A percentile compares a stretch with the other conserved stretches of the same genome.
Evolutionary conservation across 164 flowering plant genomes (phyloP).

Genomic region (Nelumbo lutea): DNA sequence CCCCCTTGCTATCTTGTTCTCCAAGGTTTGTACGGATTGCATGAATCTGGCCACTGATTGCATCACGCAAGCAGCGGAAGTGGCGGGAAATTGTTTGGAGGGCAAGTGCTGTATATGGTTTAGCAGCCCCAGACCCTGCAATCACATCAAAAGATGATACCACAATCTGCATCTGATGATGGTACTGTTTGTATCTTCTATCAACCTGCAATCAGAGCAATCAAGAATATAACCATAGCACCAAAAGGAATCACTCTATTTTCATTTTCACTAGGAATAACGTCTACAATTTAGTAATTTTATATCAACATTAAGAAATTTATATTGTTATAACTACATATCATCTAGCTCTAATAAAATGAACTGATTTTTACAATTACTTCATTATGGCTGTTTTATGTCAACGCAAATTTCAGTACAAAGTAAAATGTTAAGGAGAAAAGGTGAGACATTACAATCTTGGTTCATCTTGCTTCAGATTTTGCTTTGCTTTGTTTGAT

Average conservation of each 20-base stretch:
- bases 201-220: constrained; percentile 20
- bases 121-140: constrained; percentile 14
- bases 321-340: too few species aligned
- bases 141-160: constrained; percentile 24
- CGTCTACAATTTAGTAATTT: neutral
- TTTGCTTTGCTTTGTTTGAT: too few species aligned
- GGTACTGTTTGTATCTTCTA: constrained; percentile 17
- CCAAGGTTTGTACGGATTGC: constrained; percentile 6
- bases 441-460: too few species aligned
- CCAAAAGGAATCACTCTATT: neutral
- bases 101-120: constrained; percentile 15
- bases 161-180: constrained; percentile 20
- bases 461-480: too few species aligned
- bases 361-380: too few species aligned
- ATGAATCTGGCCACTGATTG: constrained; percentile 12
- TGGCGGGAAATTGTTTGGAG: constrained; percentile 16
- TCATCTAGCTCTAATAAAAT: too few species aligned
- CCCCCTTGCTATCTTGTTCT: constrained; percentile 11
- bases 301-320: neutral
- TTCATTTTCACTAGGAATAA: neutral
- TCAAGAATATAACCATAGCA: neutral
- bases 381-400: too few species aligned
- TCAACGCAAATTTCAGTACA: too few species aligned
- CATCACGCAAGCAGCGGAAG: constrained; percentile 15
- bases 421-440: too few species aligned